phyloP scores from a whole-genome alignment of 2,329 filamentous ascomycete species.

The Metarhizium anisopliae region DNA sequence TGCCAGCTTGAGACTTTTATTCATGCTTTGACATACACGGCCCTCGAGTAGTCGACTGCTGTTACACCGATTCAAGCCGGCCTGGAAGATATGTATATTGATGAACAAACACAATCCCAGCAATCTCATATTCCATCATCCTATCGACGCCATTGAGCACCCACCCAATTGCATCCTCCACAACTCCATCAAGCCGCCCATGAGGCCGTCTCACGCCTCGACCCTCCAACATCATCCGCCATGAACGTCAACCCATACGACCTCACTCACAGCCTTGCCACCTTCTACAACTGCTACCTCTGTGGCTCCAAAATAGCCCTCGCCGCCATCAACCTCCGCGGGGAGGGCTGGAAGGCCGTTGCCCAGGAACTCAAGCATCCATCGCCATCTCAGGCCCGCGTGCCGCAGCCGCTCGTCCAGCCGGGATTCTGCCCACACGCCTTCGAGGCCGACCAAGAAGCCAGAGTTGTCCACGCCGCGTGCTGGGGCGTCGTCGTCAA shows the following conservation, averaged over 20 bases:
- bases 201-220: not conserved
- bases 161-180: not conserved
- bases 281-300: slow-evolving; percentile 2
- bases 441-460: slow-evolving; percentile 1
- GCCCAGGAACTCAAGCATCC: slow-evolving; percentile 4
- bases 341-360: slow-evolving; percentile 7
- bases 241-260: not conserved
- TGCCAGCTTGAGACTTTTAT: too few species aligned
- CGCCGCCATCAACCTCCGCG: not conserved
- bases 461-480: slow-evolving; percentile 6
- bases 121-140: too few species aligned
- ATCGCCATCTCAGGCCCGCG: not conserved
- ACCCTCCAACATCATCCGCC: not conserved
- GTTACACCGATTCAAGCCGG: too few species aligned
- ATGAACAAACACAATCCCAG: not conserved
- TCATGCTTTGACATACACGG: too few species aligned
- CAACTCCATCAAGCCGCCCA: not conserved
- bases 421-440: slow-evolving; percentile 1
- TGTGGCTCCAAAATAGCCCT: slow-evolving; percentile 6
- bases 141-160: not conserved
- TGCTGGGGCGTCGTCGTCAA: slow-evolving; percentile 6
- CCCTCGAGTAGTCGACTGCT: too few species aligned
- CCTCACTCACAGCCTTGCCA: not conserved
- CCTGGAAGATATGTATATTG: too few species aligned
- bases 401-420: slow-evolving; percentile 2